A percentile compares a stretch with the other conserved stretches of the same genome.
These are phyloP conservation scores for Trichoderma arundinaceum DNA, from an alignment of 2,329 filamentous ascomycete genomes.

Conservation along the genomic window DNA sequence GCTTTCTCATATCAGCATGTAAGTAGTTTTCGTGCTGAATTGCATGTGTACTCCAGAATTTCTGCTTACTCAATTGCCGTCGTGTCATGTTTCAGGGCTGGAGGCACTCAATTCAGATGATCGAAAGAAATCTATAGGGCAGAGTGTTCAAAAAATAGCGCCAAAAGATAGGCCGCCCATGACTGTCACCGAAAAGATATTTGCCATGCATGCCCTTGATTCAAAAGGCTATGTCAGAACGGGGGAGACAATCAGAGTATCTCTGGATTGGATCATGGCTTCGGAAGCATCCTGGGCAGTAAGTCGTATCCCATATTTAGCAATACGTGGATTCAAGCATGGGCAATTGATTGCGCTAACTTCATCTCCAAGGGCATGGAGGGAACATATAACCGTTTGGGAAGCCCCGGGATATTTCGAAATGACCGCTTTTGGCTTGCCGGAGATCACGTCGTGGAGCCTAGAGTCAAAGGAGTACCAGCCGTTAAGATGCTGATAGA, in stretches of 20 bases:
- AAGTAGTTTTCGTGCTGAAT: neutral
- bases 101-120: constrained; percentile 28
- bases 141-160: neutral
- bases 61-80: neutral
- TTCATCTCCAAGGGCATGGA: constrained; percentile 44
- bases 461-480: constrained; percentile 47
- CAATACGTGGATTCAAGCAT: neutral
- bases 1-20: constrained; percentile 27
- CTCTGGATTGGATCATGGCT: constrained; percentile 54
- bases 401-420: constrained; percentile 51
- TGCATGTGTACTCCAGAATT: neutral
- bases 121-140: neutral
- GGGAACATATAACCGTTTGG: constrained; percentile 47
- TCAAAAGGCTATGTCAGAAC: constrained; percentile 43
- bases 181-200: constrained; percentile 53
- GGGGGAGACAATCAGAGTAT: constrained; percentile 50
- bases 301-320: neutral
- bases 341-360: neutral
- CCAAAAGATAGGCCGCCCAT: constrained; percentile 41
- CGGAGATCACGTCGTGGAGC: constrained; percentile 55
- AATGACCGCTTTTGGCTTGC: constrained; percentile 59
- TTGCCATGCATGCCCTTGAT: constrained; percentile 50
- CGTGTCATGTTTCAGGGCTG: neutral
- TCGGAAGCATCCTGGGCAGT: constrained; percentile 50
- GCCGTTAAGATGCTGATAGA: constrained; percentile 46